Evolutionary conservation across 495 filamentous ascomycete genomes (phyloP), one percentile per base, ranked within the genome.

Genomic region (Pseudotulostoma volvatum): DNA sequence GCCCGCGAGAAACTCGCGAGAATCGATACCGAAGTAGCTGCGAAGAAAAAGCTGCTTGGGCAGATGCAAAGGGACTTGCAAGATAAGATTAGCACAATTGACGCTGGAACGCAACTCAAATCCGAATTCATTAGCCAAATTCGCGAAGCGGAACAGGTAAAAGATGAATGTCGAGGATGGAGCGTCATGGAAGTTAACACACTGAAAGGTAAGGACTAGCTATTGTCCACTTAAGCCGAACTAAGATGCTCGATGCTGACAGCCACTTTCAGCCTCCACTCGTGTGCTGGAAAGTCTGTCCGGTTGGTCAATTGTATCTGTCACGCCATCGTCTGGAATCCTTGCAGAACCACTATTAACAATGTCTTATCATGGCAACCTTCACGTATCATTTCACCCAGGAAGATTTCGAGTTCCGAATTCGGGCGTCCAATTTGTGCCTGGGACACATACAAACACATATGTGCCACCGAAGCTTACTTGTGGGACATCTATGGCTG

Each of bases 121-220:
- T 61, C 77, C 40, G 67, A 75, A 47, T 86, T 64, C 47, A 43
- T 72, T 14, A 67, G 70, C 3, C 82, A 86, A 21, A 95, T 94
- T 39, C 67, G 72, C 38, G 77, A 86, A 46, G 84, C 88, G 0
- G 85, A 95, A 49, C 77, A 76, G 40, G 64, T 92, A 25, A 74
- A 79, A 44, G 84, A 93, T 53, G 77, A 90, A 47, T 93, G 79
- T 53, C 73, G 86, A 13, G 86, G 90, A 15, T 94, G 86, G 81
- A 90, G 76, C 42, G 68, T 76, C 19, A 70, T 64, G 13, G 90
- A 96, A 52, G 78, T 96, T 39, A 64, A 57, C 37, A 65, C 66
- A 17, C 61, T 88, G 5, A 83, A 87, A 66, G 68, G 80, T 84
- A 59, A 49, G 67, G 47, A 11, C 37, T 20, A 9, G 9, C 14